phyloP scores from a whole-genome alignment of 1,139 yeast genomes.

The Pichia sp. region DNA sequence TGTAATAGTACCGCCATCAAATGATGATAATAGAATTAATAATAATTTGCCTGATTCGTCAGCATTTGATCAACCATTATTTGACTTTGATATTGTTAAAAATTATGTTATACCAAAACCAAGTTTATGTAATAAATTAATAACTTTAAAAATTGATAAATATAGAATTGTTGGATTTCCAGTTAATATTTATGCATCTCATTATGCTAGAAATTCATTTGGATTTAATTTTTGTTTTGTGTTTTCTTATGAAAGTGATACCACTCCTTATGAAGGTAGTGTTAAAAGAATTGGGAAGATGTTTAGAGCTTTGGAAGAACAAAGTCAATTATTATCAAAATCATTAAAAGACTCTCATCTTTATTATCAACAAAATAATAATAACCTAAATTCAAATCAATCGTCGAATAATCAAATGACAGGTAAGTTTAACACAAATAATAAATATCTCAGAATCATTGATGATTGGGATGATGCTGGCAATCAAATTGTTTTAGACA shows the following conservation, averaged over 20 bases:
- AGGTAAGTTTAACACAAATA: constrained; percentile 16
- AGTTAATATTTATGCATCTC: constrained; percentile 66
- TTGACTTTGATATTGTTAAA: constrained; percentile 80
- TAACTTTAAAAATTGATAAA: constrained; percentile 65
- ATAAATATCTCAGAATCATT: constrained; percentile 27
- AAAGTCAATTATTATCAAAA: constrained; percentile 66
- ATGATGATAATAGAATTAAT: constrained; percentile 16
- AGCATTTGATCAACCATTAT: constrained; percentile 40
- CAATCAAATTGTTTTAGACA: constrained; percentile 20
- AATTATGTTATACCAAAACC: constrained; percentile 94
- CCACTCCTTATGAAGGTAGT: constrained; percentile 81
- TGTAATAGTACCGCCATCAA: constrained; percentile 36
- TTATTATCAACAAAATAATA: constrained; percentile 30
- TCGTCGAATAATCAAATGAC: constrained; percentile 2
- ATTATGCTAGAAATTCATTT: constrained; percentile 85
- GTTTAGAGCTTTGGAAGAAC: constrained; percentile 90
- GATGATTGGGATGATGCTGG: constrained; percentile 26
- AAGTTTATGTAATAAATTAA: constrained; percentile 73
- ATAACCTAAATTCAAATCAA: neutral
- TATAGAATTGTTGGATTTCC: constrained; percentile 87
- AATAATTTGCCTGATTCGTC: constrained; percentile 28
- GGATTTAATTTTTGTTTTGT: constrained; percentile 91
- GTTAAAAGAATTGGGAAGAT: constrained; percentile 78
- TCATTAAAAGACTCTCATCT: constrained; percentile 25
- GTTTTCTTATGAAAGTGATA: constrained; percentile 74